Evolutionary conservation across 441 rosid species (phyloP).

Genomic region (Gossypium trilobum): DNA sequence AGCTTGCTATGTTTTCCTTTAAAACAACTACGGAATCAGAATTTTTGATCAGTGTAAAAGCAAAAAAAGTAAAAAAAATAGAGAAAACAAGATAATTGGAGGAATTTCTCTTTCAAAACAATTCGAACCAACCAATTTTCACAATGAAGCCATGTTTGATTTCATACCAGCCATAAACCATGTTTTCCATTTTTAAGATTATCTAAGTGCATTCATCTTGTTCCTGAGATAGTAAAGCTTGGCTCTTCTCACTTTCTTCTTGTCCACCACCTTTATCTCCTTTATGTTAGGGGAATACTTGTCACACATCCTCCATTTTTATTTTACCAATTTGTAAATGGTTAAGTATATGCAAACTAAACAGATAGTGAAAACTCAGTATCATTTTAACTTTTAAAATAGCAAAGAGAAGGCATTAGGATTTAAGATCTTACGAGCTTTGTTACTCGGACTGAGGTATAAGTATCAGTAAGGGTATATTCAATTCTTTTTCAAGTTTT

Average conservation of each 20-base stretch:
- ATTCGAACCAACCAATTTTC: constrained; percentile 3
- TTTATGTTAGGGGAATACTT: constrained; percentile 88
- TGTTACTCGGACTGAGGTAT: not conserved
- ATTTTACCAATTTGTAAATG: constrained; percentile 11
- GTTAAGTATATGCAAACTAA: not conserved
- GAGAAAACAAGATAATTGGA: not conserved
- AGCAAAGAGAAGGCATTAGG: not conserved
- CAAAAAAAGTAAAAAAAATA: not conserved
- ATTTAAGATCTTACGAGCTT: not conserved
- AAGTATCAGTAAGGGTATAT: not conserved
- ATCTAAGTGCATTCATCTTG: constrained; percentile 79
- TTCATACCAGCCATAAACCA: constrained; percentile 10
- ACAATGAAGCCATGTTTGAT: not conserved
- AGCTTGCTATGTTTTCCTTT: not conserved
- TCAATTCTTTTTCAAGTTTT: not conserved
- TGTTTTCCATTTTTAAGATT: constrained; percentile 42
- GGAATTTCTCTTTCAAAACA: constrained; percentile 13
- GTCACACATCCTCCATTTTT: constrained; percentile 19
- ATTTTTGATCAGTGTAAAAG: not conserved
- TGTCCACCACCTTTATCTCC: constrained; percentile 83
- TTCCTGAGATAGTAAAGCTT: constrained; percentile 84
- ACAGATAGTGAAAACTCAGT: not conserved
- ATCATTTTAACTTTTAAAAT: not conserved
- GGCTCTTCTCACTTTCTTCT: constrained; percentile 88
- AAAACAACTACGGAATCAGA: not conserved